Evolutionary conservation across 2,329 filamentous ascomycete species (phyloP), one percentile per base, ranked within the genome.

Genomic region (Claviceps purpurea): DNA sequence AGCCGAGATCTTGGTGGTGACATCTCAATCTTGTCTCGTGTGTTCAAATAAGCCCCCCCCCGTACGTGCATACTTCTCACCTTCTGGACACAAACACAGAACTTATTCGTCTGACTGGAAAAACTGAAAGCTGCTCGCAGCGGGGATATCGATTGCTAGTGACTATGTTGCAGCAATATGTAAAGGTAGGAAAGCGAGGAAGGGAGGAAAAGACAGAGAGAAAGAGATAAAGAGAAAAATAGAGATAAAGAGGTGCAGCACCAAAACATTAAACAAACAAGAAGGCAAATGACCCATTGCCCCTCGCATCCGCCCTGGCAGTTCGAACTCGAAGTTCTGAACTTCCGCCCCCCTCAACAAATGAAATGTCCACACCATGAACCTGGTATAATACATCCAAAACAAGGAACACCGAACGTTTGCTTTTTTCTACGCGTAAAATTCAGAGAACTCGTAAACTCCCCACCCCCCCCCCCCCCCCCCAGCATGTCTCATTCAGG

Each of bases 401-500:
- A 52, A 61, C 59, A 60, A 45, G 11, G 3, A 22, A 55, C 58
- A 58, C 7, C 4, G 56, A 49, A 53, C 53, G 54, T 58, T 57
- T 58, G 47, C 18, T 52, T 20, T 53, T 49, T 55, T 52, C 51
- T 16, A 52, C 10, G n/a, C 20, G n/a, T 20, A 4, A 59, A 54
- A 51, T 57, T 59, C 57, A 41, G 59, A 58, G 55, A 55, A 55
- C 51, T 62, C 61, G 56, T 49, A 59, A 56, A 61, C n/a, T n/a
- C n/a, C n/a, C n/a, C n/a, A n/a, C n/a, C n/a, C n/a, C n/a, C n/a
- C n/a, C n/a, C n/a, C n/a, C n/a, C n/a, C n/a, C n/a, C n/a, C n/a
- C n/a, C n/a, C n/a, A n/a, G n/a, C 42, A 38, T 41, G 11, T 48
- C 44, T 58, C 57, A 68, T 60, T 80, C 77, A 41, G 71, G 62